Evolutionary conservation across 768 basidiomycete species (phyloP).

Genomic region (Boletellus sp.): DNA sequence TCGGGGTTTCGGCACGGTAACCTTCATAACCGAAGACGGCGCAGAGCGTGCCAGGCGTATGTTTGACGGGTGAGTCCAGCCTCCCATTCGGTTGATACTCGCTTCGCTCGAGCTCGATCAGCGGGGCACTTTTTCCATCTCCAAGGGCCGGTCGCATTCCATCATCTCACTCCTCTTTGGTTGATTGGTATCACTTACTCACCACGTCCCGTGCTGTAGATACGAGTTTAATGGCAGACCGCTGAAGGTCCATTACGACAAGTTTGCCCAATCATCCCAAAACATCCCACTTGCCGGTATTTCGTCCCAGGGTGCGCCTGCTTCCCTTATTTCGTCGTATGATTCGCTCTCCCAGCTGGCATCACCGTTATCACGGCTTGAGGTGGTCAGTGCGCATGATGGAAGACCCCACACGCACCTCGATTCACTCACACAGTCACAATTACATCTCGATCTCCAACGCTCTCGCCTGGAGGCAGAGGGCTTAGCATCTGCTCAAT

Average conservation of each 20-base stretch:
- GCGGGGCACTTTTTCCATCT: neutral
- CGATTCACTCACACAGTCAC: constrained; percentile 22
- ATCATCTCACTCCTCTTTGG: neutral
- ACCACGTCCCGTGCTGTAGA: constrained; percentile 36
- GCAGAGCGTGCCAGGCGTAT: constrained; percentile 79
- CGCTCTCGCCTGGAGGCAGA: constrained; percentile 28
- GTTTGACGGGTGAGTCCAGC: constrained; percentile 78
- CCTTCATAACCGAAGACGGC: constrained; percentile 78
- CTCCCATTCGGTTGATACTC: neutral
- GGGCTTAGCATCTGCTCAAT: constrained; percentile 21
- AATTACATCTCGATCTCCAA: constrained; percentile 23
- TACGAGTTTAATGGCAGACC: constrained; percentile 85
- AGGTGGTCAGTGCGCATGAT: constrained; percentile 25
- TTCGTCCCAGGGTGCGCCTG: constrained; percentile 15
- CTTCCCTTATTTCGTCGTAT: constrained; percentile 16
- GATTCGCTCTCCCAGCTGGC: constrained; percentile 23
- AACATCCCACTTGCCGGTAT: constrained; percentile 23
- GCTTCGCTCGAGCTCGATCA: neutral
- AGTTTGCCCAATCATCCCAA: constrained; percentile 50
- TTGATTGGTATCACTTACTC: constrained; percentile 3
- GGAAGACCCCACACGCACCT: constrained; percentile 18
- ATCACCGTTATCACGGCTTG: constrained; percentile 21
- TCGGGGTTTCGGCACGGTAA: constrained; percentile 89
- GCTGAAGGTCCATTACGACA: constrained; percentile 91
- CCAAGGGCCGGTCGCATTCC: neutral